Percentiles rank a stretch among this genome's conserved stretches.
Evolutionary conservation across 2,329 filamentous ascomycete genomes (phyloP).

Genomic region (Lachnellula hyalina): DNA sequence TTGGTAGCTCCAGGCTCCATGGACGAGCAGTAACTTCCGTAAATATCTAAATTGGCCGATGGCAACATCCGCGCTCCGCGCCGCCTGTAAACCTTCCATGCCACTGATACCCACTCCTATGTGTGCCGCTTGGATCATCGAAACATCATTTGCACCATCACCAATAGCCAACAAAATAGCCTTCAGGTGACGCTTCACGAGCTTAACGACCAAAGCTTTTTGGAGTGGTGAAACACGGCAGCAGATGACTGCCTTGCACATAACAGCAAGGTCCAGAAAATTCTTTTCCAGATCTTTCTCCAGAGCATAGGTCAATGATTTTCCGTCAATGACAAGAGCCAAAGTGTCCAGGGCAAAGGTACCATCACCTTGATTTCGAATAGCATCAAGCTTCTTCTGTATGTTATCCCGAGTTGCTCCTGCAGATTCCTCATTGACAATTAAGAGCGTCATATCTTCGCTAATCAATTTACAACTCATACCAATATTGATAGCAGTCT

Average conservation of each 20-base stretch:
- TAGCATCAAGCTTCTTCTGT: conserved; percentile 87
- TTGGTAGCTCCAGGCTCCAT: conserved; percentile 97
- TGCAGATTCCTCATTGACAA: conserved; percentile 85
- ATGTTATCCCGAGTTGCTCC: conserved; percentile 80
- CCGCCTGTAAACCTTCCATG: conserved; percentile 93
- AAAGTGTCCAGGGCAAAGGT: conserved; percentile 78
- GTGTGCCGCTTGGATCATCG: conserved; percentile 98
- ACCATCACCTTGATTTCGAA: conserved; percentile 73
- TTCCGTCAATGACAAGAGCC: conserved; percentile 92
- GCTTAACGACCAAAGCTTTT: conserved; percentile 95
- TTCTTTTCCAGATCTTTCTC: conserved; percentile 91
- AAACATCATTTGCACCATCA: conserved; percentile 98
- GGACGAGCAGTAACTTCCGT: conserved; percentile 87
- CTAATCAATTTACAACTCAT: conserved; percentile 99
- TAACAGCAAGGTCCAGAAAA: conserved; percentile 86
- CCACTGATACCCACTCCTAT: conserved; percentile 97
- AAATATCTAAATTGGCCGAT: conserved; percentile 96
- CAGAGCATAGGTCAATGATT: conserved; percentile 86
- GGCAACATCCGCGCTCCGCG: conserved; percentile 88
- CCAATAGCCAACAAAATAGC: conserved; percentile 92
- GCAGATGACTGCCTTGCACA: conserved; percentile 99
- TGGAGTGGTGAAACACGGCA: conserved; percentile 95
- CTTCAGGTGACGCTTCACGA: conserved; percentile 88
- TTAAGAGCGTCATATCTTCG: conserved; percentile 96
- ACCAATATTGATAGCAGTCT: conserved; percentile 98